Evolutionary conservation across 495 filamentous ascomycete species (phyloP).

Genomic region (Trichoderma virens): DNA sequence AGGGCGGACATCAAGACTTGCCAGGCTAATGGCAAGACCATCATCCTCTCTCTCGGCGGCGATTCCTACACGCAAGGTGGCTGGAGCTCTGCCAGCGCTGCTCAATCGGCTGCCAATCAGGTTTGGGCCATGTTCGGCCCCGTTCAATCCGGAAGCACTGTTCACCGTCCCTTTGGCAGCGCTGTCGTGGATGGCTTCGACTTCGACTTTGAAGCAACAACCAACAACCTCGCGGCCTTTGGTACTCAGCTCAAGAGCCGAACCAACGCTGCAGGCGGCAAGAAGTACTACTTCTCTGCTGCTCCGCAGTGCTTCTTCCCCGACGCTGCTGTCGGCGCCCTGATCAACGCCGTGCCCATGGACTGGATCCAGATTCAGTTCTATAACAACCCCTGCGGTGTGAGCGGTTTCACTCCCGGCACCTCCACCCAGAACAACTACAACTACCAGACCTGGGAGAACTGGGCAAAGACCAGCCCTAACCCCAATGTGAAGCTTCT

Average conservation of each 20-base stretch:
- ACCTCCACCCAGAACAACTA: slow-evolving; percentile 42
- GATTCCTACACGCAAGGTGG: slow-evolving; percentile 54
- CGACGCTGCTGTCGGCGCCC: slow-evolving; percentile 49
- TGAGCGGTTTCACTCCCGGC: slow-evolving; percentile 36
- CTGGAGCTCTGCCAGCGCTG: slow-evolving; percentile 48
- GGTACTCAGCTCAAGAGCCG: slow-evolving; percentile 46
- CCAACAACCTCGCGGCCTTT: slow-evolving; percentile 46
- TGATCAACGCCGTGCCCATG: slow-evolving; percentile 44
- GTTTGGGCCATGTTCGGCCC: slow-evolving; percentile 67
- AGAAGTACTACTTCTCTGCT: slow-evolving; percentile 53
- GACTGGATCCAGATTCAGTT: slow-evolving; percentile 67
- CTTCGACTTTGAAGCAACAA: slow-evolving; percentile 52
- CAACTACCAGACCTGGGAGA: slow-evolving; percentile 65
- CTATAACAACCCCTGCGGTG: slow-evolving; percentile 60
- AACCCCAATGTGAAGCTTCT: slow-evolving; percentile 60
- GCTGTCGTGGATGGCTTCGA: slow-evolving; percentile 66
- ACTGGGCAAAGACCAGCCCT: slow-evolving; percentile 55
- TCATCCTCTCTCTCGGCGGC: slow-evolving; percentile 62
- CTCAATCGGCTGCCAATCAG: slow-evolving; percentile 46
- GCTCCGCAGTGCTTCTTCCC: slow-evolving; percentile 64
- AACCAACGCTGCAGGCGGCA: slow-evolving; percentile 33
- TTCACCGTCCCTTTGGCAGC: slow-evolving; percentile 54
- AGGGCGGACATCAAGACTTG: slow-evolving; percentile 55
- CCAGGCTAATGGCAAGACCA: slow-evolving; percentile 55
- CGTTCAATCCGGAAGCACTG: slow-evolving; percentile 21